phyloP scores from a whole-genome alignment of 352 stramenopile genomes.

The Bremia lactucae region DNA sequence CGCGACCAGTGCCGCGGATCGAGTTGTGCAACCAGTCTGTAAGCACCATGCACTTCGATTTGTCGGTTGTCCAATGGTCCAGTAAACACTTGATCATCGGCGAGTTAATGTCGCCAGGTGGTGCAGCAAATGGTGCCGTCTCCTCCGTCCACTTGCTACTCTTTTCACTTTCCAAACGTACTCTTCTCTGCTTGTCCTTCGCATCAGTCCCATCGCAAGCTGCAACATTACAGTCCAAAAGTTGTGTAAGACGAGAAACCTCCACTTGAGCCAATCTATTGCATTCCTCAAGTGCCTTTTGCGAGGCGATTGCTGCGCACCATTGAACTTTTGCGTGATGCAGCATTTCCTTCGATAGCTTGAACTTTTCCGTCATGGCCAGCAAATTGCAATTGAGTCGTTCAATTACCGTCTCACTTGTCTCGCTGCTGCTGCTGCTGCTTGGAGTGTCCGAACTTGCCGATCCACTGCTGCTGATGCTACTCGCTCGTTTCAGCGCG shows the following conservation, averaged over 20 bases:
- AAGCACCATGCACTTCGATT: conserved; percentile 39
- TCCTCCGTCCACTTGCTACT: conserved; percentile 40
- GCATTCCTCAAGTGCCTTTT: conserved; percentile 55
- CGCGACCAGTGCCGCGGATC: conserved; percentile 36
- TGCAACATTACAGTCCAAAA: conserved; percentile 36
- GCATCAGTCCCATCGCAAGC: conserved; percentile 12
- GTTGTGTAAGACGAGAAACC: conserved; percentile 34
- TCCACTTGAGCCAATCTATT: conserved; percentile 38
- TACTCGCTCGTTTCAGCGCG: conserved; percentile 21
- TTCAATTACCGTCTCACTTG: conserved; percentile 19
- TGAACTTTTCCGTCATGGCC: conserved; percentile 33
- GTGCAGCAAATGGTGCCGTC: conserved; percentile 38
- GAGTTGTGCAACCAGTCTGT: conserved; percentile 57
- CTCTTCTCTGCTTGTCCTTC: conserved; percentile 14
- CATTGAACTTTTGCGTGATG: conserved; percentile 56
- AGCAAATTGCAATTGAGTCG: conserved; percentile 28
- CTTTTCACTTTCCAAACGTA: conserved; percentile 17
- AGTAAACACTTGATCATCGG: conserved; percentile 52
- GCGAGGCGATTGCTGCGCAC: conserved; percentile 44
- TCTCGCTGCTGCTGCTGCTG: conserved; percentile 15
- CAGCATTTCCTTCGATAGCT: conserved; percentile 41
- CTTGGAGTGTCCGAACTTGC: conserved; percentile 7
- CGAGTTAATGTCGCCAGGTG: conserved; percentile 53
- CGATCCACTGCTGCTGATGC: conserved; percentile 28
- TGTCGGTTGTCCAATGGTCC: conserved; percentile 59